These are phyloP conservation scores for Sporobolus alterniflorus DNA, from an alignment of 202 grass and related monocot species.

Conservation along the genomic window DNA sequence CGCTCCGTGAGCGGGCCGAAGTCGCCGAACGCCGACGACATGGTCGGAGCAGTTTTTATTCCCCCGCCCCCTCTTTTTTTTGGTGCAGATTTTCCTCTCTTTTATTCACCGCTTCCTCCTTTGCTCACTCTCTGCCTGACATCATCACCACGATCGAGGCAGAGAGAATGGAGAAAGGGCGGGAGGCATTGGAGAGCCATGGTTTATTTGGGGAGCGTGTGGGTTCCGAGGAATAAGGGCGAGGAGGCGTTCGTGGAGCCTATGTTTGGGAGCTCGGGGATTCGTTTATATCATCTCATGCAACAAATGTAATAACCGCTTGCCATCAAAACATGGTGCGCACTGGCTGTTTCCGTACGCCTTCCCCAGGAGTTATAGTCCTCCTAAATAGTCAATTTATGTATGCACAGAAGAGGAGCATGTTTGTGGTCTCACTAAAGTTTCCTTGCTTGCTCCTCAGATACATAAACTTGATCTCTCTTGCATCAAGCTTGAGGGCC, in stretches of 20 bases:
- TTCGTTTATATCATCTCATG: neutral
- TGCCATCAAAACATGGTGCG: too few relatives aligned
- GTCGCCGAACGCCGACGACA: constrained; percentile 77
- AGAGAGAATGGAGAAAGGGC: constrained; percentile 62
- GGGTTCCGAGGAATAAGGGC: constrained; percentile 60
- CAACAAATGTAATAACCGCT: constrained; percentile 9
- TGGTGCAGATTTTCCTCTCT: neutral
- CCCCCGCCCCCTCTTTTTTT: neutral
- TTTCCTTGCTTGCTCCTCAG: too few relatives aligned
- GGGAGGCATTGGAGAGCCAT: constrained; percentile 30
- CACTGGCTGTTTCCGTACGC: too few relatives aligned
- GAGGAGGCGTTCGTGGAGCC: constrained; percentile 64
- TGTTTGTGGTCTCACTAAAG: too few relatives aligned
- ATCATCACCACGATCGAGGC: constrained; percentile 33
- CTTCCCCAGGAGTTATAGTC: too few relatives aligned
- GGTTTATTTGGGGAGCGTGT: constrained; percentile 50
- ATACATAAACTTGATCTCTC: too few relatives aligned
- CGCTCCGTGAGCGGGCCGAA: constrained; percentile 89
- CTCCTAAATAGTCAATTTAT: too few relatives aligned
- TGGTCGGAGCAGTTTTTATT: constrained; percentile 17
- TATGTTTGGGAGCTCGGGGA: constrained; percentile 39
- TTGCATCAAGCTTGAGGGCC: too few relatives aligned
- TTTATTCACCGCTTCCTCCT: constrained; percentile 29
- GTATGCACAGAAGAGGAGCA: too few relatives aligned
- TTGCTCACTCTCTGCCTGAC: constrained; percentile 57